A percentile compares a stretch with the other conserved stretches of the same genome.
phyloP scores from a whole-genome alignment of 179 eudicot genomes.

The Spergularia azorica region DNA sequence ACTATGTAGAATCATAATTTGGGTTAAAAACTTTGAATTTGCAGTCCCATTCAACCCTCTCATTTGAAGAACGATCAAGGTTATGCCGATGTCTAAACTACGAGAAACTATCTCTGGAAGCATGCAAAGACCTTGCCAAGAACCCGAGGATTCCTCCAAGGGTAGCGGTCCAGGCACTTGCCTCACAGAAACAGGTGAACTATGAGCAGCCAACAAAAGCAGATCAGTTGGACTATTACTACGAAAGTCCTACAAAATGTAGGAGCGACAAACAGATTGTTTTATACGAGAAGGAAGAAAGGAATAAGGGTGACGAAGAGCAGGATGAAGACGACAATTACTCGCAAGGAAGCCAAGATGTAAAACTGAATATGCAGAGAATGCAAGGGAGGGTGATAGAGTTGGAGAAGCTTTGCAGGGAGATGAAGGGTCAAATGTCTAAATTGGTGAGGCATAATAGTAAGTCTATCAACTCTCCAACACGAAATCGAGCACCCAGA shows the following conservation, averaged over 20 bases:
- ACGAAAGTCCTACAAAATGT: slow-evolving; percentile 18
- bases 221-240: slow-evolving; percentile 29
- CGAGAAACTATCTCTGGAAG: slow-evolving; percentile 67
- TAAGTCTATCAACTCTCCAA: slow-evolving; percentile 23
- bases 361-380: slow-evolving; percentile 53
- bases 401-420: slow-evolving; percentile 73
- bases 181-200: slow-evolving; percentile 49
- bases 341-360: slow-evolving; percentile 41
- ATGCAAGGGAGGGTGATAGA: slow-evolving; percentile 83
- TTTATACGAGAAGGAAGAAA: slow-evolving; percentile 15
- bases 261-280: slow-evolving; percentile 18
- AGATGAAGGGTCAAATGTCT: slow-evolving; percentile 82
- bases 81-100: slow-evolving; percentile 74
- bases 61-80: slow-evolving; percentile 64
- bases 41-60: slow-evolving; percentile 71
- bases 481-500: slow-evolving; percentile 43
- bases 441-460: slow-evolving; percentile 47
- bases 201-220: slow-evolving; percentile 30
- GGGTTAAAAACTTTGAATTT: not conserved
- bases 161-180: slow-evolving; percentile 84
- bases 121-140: slow-evolving; percentile 82
- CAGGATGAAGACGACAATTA: slow-evolving; percentile 6
- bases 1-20: too few species aligned
- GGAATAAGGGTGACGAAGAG: not conserved
- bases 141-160: slow-evolving; percentile 81